Evolutionary conservation across 768 basidiomycete genomes (phyloP), one percentile per base, ranked within the genome.

Genomic region (Coprinopsis sp.): DNA sequence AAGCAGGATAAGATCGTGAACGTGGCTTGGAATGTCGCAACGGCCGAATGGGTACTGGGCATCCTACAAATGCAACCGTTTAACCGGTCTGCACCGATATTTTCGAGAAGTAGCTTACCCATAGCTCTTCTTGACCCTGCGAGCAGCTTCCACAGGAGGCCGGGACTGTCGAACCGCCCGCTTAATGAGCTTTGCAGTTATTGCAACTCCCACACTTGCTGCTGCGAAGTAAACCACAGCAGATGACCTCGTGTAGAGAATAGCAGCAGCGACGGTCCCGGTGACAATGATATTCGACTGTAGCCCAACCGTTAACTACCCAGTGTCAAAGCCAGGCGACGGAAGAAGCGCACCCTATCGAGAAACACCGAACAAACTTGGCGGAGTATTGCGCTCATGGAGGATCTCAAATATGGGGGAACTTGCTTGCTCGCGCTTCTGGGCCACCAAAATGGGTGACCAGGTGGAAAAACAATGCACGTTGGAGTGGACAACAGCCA

Each of bases 11-110:
- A 66, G 11, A 73, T 52, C 21, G 80, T 73, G 57, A 79, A 90
- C 2, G 73, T 69, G 7, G 78, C 80, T 57, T 76, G 84, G 64
- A 73, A 89, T 2, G 73, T 70, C 54, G 86, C 85, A 4, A 72
- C 67, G 8, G 85, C 81, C 10, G 87, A 82, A 61, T 91, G 88
- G 4, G 88, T 90, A 51, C 84, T 87, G 4, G 88, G 88, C 88
- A 91, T 90, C 11, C 88, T 89, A 44, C 12, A 14, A 23, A 31
- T 34, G 18, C 18, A 25, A 27, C 13, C 18, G 25, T 10, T 4
- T 23, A 6, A 25, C 21, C 43, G 19, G 16, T 7, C 25, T 11
- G 10, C 22, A 28, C 11, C 24, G 6, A 10, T 11, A 23, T 11
- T 33, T 8, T 27, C 3, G 19, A 23, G 23, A 30, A 25, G 12